Evolutionary conservation across 306 rosid species (phyloP), one percentile per base, ranked within the genome.

Genomic region (Chamaecrista fasciculata): DNA sequence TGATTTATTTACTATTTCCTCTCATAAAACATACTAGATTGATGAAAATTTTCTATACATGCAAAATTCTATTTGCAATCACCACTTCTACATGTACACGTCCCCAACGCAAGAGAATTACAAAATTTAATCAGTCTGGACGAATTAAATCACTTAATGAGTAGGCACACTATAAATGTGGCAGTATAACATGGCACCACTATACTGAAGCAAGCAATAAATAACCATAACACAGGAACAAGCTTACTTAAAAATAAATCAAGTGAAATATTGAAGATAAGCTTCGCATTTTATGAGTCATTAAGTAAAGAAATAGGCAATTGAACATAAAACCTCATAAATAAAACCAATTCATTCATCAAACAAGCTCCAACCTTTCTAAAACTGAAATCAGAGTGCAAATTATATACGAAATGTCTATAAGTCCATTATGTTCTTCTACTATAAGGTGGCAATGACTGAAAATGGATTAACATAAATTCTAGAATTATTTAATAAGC

Each of bases 181-280:
- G 33, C 8, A 15, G 15, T 24, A 16, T 47, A 65, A 55, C 61
- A 49, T 14, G 66, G 47, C 14, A 49, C 58, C 44, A 26, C 67
- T 62, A 9, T 49, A 46, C 43, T 55, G 63, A n/a, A n/a, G n/a
- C 16, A 52, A 25, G 33, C 11, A 37, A 75, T 40, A 26, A 49
- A 60, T 12, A 43, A 67, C 62, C 56, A 53, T 39, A 73, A 62
- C 44, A 36, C 20, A 34, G 8, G 33, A 58, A 77, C 40, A 46
- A 42, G 42, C 43, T 25, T n/a, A 43, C 26, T 28, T 25, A 26
- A 26, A 66, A 60, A 52, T 16, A 65, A 40, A 63, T 59, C 36
- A 37, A n/a, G 58, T 26, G 52, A 25, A 48, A 25, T 4, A 31
- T 6, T 2, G 64, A 46, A 55, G 44, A 34, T 31, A 3, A 28